These are phyloP conservation scores for Colletotrichum euphorbiae DNA, from an alignment of 2,329 filamentous ascomycete species.

Conservation along the genomic window DNA sequence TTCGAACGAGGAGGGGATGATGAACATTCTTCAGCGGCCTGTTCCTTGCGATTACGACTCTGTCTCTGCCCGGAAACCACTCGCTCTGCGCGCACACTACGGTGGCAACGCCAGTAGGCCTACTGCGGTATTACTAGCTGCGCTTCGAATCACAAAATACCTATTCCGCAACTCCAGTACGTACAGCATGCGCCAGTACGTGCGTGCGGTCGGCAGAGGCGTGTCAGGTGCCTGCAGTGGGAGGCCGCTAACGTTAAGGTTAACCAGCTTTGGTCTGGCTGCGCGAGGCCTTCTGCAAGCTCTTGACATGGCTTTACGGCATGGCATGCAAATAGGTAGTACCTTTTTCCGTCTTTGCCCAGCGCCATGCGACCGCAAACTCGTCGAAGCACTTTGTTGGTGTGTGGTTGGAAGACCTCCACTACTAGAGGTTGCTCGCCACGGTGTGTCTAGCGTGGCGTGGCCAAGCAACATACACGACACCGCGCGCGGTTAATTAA, in stretches of 20 bases:
- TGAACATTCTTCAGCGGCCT: slow-evolving; percentile 36
- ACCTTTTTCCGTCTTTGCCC: not conserved
- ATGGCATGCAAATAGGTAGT: not conserved
- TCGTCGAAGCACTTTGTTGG: not conserved
- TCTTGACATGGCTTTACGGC: slow-evolving; percentile 4
- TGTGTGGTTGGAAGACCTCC: slow-evolving; percentile 21
- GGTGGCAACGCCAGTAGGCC: slow-evolving; percentile 2
- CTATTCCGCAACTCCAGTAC: slow-evolving; percentile 15
- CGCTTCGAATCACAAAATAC: slow-evolving; percentile 25
- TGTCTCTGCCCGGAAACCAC: slow-evolving; percentile 20
- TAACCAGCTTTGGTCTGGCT: slow-evolving; percentile 37
- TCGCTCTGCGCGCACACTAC: slow-evolving; percentile 6
- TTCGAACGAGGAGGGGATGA: slow-evolving; percentile 38
- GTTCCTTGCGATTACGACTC: slow-evolving; percentile 36
- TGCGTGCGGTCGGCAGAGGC: slow-evolving; percentile 37
- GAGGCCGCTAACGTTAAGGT: slow-evolving; percentile 38
- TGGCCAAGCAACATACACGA: slow-evolving; percentile 20
- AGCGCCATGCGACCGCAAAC: not conserved
- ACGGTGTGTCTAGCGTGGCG: slow-evolving; percentile 14
- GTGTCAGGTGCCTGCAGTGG: slow-evolving; percentile 39
- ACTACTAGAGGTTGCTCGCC: not conserved
- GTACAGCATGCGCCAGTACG: slow-evolving; percentile 24
- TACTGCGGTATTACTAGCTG: too few species aligned
- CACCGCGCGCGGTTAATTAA: slow-evolving; percentile 28
- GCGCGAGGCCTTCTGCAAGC: slow-evolving; percentile 22